Evolutionary conservation across 306 rosid genomes (phyloP).

Genomic region (Ziziphus jujuba): DNA sequence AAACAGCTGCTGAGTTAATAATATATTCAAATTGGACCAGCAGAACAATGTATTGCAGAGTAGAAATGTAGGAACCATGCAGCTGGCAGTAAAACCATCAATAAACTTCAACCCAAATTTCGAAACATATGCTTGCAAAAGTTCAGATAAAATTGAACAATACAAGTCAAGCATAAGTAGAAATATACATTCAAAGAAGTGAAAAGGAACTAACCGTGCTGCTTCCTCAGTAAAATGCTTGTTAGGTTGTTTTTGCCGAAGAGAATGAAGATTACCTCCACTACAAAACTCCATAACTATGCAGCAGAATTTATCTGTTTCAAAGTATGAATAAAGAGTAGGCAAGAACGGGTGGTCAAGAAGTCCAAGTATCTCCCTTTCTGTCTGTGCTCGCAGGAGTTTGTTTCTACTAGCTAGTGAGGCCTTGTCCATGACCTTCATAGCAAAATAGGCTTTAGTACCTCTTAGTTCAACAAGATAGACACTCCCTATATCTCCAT

Average conservation of each 20-base stretch:
- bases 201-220: slow-evolving; percentile 56
- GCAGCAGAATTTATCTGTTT: slow-evolving; percentile 80
- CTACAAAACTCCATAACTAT: slow-evolving; percentile 90
- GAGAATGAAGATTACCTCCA: slow-evolving; percentile 91
- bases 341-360: slow-evolving; percentile 96
- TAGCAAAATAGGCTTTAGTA: slow-evolving; percentile 62
- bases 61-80: background rate
- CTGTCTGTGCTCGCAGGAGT: slow-evolving; percentile 81
- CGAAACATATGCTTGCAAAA: background rate
- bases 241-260: slow-evolving; percentile 88
- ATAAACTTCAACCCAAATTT: background rate
- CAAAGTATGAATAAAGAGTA: slow-evolving; percentile 78
- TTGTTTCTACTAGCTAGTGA: slow-evolving; percentile 82
- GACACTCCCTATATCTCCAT: slow-evolving; percentile 86
- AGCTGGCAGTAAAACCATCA: slow-evolving; percentile 5
- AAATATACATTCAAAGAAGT: background rate
- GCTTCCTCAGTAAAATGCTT: slow-evolving; percentile 86
- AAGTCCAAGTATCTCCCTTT: slow-evolving; percentile 88
- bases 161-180: slow-evolving; percentile 1
- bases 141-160: background rate
- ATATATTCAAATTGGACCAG: no score
- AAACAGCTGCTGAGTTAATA: no score
- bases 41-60: background rate
- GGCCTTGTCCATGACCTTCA: slow-evolving; percentile 92
- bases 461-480: slow-evolving; percentile 76